Evolutionary conservation across 441 rosid species (phyloP).

Genomic region (Macaranga tanarius): DNA sequence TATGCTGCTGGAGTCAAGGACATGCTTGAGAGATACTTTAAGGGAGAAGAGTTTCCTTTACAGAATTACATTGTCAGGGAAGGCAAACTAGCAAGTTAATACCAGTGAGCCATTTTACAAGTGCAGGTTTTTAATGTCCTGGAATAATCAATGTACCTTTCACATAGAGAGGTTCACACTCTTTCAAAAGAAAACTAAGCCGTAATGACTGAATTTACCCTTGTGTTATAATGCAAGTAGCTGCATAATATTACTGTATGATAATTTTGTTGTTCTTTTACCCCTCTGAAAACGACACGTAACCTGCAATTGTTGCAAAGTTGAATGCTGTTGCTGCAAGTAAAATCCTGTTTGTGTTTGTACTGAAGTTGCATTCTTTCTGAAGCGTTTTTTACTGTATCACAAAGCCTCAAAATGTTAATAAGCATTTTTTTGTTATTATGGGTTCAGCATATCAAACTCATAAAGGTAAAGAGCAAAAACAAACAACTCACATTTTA

Average conservation of each 20-base stretch:
- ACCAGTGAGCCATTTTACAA: constrained; percentile 40
- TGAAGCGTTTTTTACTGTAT: background rate
- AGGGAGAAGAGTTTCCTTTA: constrained; percentile 79
- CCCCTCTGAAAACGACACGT: too few species aligned
- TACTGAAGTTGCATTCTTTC: background rate
- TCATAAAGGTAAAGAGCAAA: background rate
- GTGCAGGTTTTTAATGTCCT: background rate
- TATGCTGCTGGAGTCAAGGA: constrained; percentile 90
- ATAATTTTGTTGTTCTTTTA: background rate
- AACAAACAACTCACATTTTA: background rate
- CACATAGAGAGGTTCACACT: constrained; percentile 6
- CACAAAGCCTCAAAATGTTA: background rate
- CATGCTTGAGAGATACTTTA: constrained; percentile 86
- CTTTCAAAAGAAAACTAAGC: background rate
- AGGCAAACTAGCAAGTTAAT: constrained; percentile 78
- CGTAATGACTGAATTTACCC: background rate
- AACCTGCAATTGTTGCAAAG: too few species aligned
- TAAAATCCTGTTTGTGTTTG: background rate
- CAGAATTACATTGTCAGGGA: constrained; percentile 84
- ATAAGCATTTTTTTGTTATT: too few species aligned
- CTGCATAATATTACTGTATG: background rate
- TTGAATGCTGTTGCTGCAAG: too few species aligned
- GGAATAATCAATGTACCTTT: background rate
- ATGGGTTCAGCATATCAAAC: too few species aligned
- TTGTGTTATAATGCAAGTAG: background rate